A percentile compares a stretch with the other conserved stretches of the same genome.
phyloP scores from a whole-genome alignment of 345 rosid genomes.

The Aquilaria malaccensis region DNA sequence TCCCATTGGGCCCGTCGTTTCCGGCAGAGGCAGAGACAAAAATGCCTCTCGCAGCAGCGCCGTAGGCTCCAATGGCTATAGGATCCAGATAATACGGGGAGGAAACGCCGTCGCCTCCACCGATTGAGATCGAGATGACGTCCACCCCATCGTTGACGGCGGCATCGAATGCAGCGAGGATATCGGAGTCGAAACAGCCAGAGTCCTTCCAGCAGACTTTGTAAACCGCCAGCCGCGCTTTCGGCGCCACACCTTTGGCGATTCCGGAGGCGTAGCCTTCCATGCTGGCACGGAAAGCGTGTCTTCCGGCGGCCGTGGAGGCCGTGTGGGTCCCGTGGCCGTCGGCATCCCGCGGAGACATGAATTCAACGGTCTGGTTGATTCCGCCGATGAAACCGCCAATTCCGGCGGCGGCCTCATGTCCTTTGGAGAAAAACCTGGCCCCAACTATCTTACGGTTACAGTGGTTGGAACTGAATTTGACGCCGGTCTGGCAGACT shows the following conservation, averaged over 20 bases:
- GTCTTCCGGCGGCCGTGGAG: slow-evolving; percentile 68
- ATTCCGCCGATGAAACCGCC: slow-evolving; percentile 46
- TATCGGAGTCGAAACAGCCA: slow-evolving; percentile 78
- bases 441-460: slow-evolving; percentile 78
- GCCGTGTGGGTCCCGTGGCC: slow-evolving; percentile 89
- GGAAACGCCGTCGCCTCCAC: slow-evolving; percentile 68
- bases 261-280: slow-evolving; percentile 67
- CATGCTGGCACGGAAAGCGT: slow-evolving; percentile 65
- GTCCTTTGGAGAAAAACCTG: slow-evolving; percentile 71
- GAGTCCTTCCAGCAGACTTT: slow-evolving; percentile 85
- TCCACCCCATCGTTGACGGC: slow-evolving; percentile 68
- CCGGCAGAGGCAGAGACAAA: slow-evolving; percentile 56
- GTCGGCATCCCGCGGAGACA: slow-evolving; percentile 80
- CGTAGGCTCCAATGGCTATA: slow-evolving; percentile 68
- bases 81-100: slow-evolving; percentile 81
- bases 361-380: slow-evolving; percentile 66
- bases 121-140: slow-evolving; percentile 70
- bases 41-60: slow-evolving; percentile 45
- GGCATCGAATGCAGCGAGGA: slow-evolving; percentile 62
- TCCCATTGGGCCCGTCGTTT: slow-evolving; percentile 68
- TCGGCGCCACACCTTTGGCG: slow-evolving; percentile 87
- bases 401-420: slow-evolving; percentile 43
- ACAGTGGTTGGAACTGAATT: slow-evolving; percentile 37
- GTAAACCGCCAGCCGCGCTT: slow-evolving; percentile 66
- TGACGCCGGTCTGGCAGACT: slow-evolving; percentile 43